Evolutionary conservation across 192 early-diverging fungal species (phyloP), one percentile per base, ranked within the genome.

Genomic region (Geranomyces variabilis): DNA sequence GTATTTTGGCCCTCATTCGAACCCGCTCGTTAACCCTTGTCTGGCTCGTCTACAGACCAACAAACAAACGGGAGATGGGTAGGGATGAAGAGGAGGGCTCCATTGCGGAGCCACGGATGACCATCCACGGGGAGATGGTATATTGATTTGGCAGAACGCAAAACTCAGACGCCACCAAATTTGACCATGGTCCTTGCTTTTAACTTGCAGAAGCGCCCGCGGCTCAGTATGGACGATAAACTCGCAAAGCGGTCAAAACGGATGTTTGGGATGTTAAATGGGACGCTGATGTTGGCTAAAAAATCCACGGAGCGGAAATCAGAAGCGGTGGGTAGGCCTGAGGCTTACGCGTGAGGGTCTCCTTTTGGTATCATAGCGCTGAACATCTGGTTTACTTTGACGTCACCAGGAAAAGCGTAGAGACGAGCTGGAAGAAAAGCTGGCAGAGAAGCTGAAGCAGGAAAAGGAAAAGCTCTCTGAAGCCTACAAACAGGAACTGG

Each of bases 371-470:
- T n/a, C n/a, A n/a, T n/a, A n/a, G n/a, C n/a, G n/a, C n/a, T n/a
- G n/a, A n/a, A n/a, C n/a, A n/a, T n/a, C n/a, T n/a, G n/a, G n/a
- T n/a, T n/a, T n/a, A n/a, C n/a, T n/a, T n/a, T n/a, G n/a, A n/a
- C n/a, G n/a, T n/a, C n/a, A n/a, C n/a, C 28, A 72, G 70, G 70
- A 72, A 48, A 72, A 72, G 28, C 51, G 59, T 29, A 61, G 70
- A 51, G 70, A 72, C 24, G 60, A 72, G 36, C 15, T 72, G 22
- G 70, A 72, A 34, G 21, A 63, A 15, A 46, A 60, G 44, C 46
- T 72, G 70, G 61, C 60, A 4, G 70, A 72, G 43, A 72, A 72
- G 70, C 70, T 72, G 41, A 63, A 53, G 49, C 64, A 72, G 41
- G 70, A 72, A n/a, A 72, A 72, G 61, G 70, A 72, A 55, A 28